These are phyloP conservation scores for Chaetomium tenue DNA, from an alignment of 495 filamentous ascomycete species.

Conservation along the genomic window DNA sequence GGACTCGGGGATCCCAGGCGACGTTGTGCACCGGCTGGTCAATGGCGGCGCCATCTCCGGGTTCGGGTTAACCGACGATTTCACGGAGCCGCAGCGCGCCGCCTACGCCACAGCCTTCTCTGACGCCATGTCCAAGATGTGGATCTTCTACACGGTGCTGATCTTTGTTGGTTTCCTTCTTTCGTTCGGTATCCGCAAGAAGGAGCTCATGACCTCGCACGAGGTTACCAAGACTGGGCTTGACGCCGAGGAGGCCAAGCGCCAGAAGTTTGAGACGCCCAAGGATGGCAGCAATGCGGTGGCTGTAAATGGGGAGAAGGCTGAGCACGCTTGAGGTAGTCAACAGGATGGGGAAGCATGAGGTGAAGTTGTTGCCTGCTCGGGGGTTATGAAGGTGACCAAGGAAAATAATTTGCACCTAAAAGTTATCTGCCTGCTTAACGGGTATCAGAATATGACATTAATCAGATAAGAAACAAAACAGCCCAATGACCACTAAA, in stretches of 20 bases:
- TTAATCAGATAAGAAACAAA: too few relatives aligned
- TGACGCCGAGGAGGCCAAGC: conserved; percentile 1
- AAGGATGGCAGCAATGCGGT: too few relatives aligned
- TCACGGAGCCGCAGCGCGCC: background rate
- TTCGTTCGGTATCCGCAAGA: background rate
- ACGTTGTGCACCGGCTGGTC: background rate
- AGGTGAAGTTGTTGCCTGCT: too few relatives aligned
- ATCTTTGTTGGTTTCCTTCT: background rate
- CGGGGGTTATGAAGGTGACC: too few relatives aligned
- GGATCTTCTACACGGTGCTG: background rate
- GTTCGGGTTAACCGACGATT: background rate
- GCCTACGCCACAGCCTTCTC: background rate
- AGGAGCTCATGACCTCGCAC: conserved; percentile 5
- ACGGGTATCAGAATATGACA: too few relatives aligned
- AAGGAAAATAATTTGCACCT: too few relatives aligned
- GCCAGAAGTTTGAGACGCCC: background rate
- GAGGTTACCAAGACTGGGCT: background rate
- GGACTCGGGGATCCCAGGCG: background rate
- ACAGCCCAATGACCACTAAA: too few relatives aligned
- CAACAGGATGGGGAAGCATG: too few relatives aligned
- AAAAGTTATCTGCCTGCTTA: too few relatives aligned
- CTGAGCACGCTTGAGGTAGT: too few relatives aligned
- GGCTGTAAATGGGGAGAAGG: too few relatives aligned
- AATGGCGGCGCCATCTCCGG: background rate
- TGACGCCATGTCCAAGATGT: background rate